phyloP scores from a whole-genome alignment of 2,329 filamentous ascomycete genomes.

The Onygena corvina region DNA sequence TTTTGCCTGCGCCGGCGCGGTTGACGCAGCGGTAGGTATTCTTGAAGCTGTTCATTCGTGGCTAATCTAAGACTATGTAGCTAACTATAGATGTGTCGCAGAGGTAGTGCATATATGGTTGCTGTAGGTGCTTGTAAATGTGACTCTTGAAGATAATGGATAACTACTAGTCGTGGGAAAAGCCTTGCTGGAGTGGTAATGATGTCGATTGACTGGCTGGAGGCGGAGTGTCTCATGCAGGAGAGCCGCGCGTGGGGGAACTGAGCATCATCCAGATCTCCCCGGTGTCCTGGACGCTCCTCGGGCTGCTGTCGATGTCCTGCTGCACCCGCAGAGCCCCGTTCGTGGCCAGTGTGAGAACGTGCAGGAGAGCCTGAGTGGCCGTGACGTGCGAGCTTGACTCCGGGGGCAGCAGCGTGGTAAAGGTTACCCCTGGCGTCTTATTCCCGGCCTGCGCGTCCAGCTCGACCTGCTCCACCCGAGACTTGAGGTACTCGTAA shows the following conservation, averaged over 20 bases:
- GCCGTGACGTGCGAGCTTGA: constrained; percentile 49
- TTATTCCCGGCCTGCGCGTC: constrained; percentile 19
- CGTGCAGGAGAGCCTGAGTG: constrained; percentile 63
- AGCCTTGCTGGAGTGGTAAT: too few species aligned
- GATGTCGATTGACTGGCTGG: too few species aligned
- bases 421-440: constrained; percentile 46
- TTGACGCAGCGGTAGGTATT: too few species aligned
- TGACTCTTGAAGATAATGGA: too few species aligned
- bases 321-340: constrained; percentile 53
- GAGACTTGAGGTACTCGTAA: constrained; percentile 45
- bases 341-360: constrained; percentile 58
- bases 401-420: constrained; percentile 51
- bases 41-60: too few species aligned
- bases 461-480: constrained; percentile 35
- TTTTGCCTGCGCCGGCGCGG: background rate
- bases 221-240: too few species aligned
- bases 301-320: constrained; percentile 17
- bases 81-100: too few species aligned
- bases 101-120: too few species aligned
- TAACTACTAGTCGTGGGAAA: too few species aligned
- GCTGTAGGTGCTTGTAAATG: too few species aligned
- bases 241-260: background rate
- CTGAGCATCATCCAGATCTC: constrained; percentile 8
- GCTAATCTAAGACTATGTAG: too few species aligned
- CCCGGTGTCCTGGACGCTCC: constrained; percentile 10